Percentiles rank a stretch among this genome's conserved stretches.
Evolutionary conservation across 768 basidiomycete genomes (phyloP).

Genomic region (Cystofilobasidium bisporidii): DNA sequence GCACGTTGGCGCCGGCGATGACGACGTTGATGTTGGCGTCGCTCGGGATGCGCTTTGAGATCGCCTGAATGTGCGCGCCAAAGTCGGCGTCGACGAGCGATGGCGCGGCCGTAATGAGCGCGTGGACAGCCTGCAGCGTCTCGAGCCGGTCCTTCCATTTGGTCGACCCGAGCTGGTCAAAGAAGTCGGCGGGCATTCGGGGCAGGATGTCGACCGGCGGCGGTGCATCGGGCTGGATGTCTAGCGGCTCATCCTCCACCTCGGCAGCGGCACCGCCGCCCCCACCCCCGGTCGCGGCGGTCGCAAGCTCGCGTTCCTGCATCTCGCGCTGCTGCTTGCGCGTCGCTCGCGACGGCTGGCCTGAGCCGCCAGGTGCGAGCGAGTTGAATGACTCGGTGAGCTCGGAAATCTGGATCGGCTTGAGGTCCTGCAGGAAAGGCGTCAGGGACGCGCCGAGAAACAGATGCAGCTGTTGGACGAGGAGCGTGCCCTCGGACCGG

Average conservation of each 20-base stretch:
- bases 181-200: slow-evolving; percentile 65
- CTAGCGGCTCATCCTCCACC: slow-evolving; percentile 40
- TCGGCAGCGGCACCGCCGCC: slow-evolving; percentile 43
- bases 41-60: slow-evolving; percentile 69
- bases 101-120: slow-evolving; percentile 57
- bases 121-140: slow-evolving; percentile 69
- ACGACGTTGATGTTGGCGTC: slow-evolving; percentile 97
- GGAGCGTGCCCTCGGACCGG: slow-evolving; percentile 73
- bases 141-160: slow-evolving; percentile 97
- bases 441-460: slow-evolving; percentile 77
- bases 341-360: slow-evolving; percentile 72
- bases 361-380: slow-evolving; percentile 62
- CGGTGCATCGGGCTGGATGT: slow-evolving; percentile 47
- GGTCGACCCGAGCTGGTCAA: slow-evolving; percentile 66
- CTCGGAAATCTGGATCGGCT: slow-evolving; percentile 94
- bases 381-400: slow-evolving; percentile 78
- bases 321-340: slow-evolving; percentile 56
- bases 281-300: slow-evolving; percentile 32
- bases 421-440: slow-evolving; percentile 75
- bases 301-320: slow-evolving; percentile 42
- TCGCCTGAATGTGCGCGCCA: slow-evolving; percentile 60
- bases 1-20: slow-evolving; percentile 68
- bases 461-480: slow-evolving; percentile 69
- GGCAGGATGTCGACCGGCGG: slow-evolving; percentile 64
- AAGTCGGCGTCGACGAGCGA: slow-evolving; percentile 75